Percentiles rank a stretch among this genome's conserved stretches.
phyloP scores from a whole-genome alignment of 768 basidiomycete species.

The Serpula lacrymans region DNA sequence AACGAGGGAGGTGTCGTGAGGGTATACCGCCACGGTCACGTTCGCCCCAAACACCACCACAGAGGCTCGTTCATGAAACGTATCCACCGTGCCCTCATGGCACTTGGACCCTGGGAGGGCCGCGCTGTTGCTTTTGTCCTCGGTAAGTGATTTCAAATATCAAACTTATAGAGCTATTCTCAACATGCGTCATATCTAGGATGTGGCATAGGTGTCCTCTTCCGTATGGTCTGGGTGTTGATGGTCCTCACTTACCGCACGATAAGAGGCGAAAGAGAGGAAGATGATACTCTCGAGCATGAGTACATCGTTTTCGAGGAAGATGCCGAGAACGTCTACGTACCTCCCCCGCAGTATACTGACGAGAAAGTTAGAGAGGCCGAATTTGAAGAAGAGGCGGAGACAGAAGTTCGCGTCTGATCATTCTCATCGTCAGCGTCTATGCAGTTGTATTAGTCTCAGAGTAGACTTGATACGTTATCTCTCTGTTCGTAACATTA shows the following conservation, averaged over 20 bases:
- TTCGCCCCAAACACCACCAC: slow-evolving; percentile 21
- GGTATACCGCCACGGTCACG: slow-evolving; percentile 19
- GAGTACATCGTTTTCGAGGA: slow-evolving; percentile 43
- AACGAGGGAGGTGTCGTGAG: slow-evolving; percentile 7
- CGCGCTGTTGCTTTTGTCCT: slow-evolving; percentile 80
- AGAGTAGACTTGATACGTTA: neutral
- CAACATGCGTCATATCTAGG: slow-evolving; percentile 37
- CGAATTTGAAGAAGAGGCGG: slow-evolving; percentile 8
- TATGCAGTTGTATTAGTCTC: neutral
- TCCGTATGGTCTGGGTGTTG: slow-evolving; percentile 80
- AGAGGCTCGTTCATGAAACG: slow-evolving; percentile 50
- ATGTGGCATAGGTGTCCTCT: slow-evolving; percentile 79
- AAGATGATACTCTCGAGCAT: slow-evolving; percentile 40
- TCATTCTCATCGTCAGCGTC: neutral
- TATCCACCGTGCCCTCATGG: slow-evolving; percentile 60
- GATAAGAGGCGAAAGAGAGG: slow-evolving; percentile 39
- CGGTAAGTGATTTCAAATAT: slow-evolving; percentile 42
- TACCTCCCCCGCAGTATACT: slow-evolving; percentile 56
- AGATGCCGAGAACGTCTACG: slow-evolving; percentile 43
- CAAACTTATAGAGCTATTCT: neutral
- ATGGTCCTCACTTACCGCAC: slow-evolving; percentile 58
- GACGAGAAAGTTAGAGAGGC: slow-evolving; percentile 46
- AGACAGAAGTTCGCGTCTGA: slow-evolving; percentile 4
- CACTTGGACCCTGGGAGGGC: slow-evolving; percentile 81
- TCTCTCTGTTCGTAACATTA: slow-evolving; percentile 3